Base-by-base conservation (phyloP, 2,329 filamentous ascomycete species). In the Xylaria sp. region DNA sequence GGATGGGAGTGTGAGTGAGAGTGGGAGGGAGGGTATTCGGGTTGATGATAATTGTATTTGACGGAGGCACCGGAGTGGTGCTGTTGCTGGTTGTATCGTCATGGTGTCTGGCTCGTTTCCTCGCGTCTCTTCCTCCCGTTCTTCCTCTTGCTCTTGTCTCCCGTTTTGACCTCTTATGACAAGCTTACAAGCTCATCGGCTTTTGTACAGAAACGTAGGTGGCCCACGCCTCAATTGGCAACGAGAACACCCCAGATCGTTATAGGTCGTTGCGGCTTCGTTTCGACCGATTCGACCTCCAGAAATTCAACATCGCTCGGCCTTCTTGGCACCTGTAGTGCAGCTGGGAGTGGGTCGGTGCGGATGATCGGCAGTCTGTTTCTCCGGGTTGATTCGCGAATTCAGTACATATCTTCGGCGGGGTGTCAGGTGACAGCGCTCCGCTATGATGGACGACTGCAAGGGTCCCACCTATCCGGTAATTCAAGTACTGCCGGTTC, bases 11-110 rank as follows among this genome's bases (percentile, higher is more conserved):
- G 51, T 12, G 17, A 19, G n/a, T 45, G 42, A 15, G 23, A 42
- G 3, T 1, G 47, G 37, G 0, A 12, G 43, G 4, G 37, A 31
- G 21, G 58, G 28, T 2, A 31, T 25, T 14, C 19, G 31, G 43
- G 49, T 7, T 52, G 46, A n/a, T n/a, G n/a, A n/a, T n/a, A n/a
- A n/a, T n/a, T n/a, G n/a, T n/a, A n/a, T 12, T 25, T 28, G 59
- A 4, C 23, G 25, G 7, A 63, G 15, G 58, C 58, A 60, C 64
- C 64, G 51, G 17, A 40, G 9, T 0, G 57, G 57, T 51, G 64
- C 40, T 25, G 51, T 65, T 6, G 56, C 15, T 7, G 51, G 56
- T 31, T 49, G 57, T 35, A 17, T 35, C 21, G 28, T 21, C 62
- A 65, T 55, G 15, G 1, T 23, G 15, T 55, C 28, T 31, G 9